Evolutionary conservation across 2,329 filamentous ascomycete genomes (phyloP).

Genomic region (Pseudofabraea citricarpa): DNA sequence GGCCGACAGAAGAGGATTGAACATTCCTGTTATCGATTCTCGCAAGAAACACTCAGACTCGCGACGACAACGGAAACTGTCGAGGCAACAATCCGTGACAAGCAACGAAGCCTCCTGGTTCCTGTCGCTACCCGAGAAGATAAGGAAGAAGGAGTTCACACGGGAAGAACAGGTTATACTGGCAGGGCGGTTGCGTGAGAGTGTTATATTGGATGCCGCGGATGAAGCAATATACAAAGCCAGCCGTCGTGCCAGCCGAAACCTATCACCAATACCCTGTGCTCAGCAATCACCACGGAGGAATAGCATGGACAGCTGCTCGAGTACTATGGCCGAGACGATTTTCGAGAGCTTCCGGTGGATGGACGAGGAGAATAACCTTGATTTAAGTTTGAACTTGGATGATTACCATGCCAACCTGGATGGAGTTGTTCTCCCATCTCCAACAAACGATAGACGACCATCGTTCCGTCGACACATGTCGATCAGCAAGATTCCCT

Average conservation of each 20-base stretch:
- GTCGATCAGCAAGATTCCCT: slow-evolving; percentile 64
- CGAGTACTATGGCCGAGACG: slow-evolving; percentile 20
- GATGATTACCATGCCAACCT: slow-evolving; percentile 67
- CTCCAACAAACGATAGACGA: slow-evolving; percentile 40
- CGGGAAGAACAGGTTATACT: slow-evolving; percentile 64
- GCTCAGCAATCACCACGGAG: slow-evolving; percentile 19
- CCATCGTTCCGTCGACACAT: slow-evolving; percentile 66
- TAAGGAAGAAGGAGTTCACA: slow-evolving; percentile 66
- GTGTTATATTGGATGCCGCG: slow-evolving; percentile 50
- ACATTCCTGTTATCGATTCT: slow-evolving; percentile 19
- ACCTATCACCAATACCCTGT: slow-evolving; percentile 27
- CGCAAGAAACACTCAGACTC: slow-evolving; percentile 16
- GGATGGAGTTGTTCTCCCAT: slow-evolving; percentile 43
- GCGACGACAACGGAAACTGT: slow-evolving; percentile 21
- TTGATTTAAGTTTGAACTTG: slow-evolving; percentile 62
- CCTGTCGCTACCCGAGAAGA: slow-evolving; percentile 65
- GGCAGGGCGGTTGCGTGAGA: slow-evolving; percentile 46
- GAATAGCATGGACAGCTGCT: slow-evolving; percentile 14
- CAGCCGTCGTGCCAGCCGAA: slow-evolving; percentile 33
- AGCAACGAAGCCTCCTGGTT: slow-evolving; percentile 63
- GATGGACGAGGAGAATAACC: slow-evolving; percentile 67
- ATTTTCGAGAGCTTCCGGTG: slow-evolving; percentile 66
- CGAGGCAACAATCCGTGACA: slow-evolving; percentile 31
- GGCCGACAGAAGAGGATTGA: slow-evolving; percentile 24
- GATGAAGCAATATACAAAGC: slow-evolving; percentile 53